Evolutionary conservation across 345 rosid species (phyloP).

Genomic region (Camelina laxa): DNA sequence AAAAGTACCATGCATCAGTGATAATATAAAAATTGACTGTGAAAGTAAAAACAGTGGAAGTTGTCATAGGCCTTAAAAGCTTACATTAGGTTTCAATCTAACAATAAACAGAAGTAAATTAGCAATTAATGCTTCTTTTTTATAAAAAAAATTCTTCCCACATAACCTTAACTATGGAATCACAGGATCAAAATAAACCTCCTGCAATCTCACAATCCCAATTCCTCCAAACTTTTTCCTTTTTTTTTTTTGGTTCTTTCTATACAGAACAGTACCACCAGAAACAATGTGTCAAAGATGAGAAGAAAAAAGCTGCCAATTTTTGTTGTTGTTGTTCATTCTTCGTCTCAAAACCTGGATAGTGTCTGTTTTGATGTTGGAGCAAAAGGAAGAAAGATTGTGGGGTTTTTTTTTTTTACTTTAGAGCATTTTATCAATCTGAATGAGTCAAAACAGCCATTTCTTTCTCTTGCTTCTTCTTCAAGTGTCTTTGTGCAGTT

Average conservation of each 20-base stretch:
- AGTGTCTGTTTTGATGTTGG: conserved; percentile 30
- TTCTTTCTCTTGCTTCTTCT: conserved; percentile 76
- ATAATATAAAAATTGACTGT: background rate
- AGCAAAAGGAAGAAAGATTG: conserved; percentile 12
- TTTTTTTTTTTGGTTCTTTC: background rate
- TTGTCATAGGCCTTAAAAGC: background rate
- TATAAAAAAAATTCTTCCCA: background rate
- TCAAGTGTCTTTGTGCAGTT: conserved; percentile 76
- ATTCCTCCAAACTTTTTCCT: conserved; percentile 20
- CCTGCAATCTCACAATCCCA: conserved; percentile 40
- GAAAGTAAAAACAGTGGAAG: background rate
- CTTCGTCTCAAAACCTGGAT: conserved; percentile 27
- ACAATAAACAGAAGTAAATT: conserved; percentile 11
- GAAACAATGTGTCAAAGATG: conserved; percentile 31
- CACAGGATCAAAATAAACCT: conserved; percentile 41
- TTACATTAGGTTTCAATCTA: conserved; percentile 31
- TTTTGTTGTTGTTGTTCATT: background rate
- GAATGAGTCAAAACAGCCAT: conserved; percentile 50
- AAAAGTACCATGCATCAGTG: background rate
- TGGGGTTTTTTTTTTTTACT: background rate
- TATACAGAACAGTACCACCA: conserved; percentile 32
- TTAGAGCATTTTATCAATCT: conserved; percentile 37
- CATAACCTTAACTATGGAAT: conserved; percentile 23
- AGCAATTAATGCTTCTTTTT: conserved; percentile 19
- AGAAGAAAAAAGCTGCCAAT: conserved; percentile 20